Conservation (phyloP, 1,284 basidiomycete genomes). For the Leccinum subspadiceum region DNA sequence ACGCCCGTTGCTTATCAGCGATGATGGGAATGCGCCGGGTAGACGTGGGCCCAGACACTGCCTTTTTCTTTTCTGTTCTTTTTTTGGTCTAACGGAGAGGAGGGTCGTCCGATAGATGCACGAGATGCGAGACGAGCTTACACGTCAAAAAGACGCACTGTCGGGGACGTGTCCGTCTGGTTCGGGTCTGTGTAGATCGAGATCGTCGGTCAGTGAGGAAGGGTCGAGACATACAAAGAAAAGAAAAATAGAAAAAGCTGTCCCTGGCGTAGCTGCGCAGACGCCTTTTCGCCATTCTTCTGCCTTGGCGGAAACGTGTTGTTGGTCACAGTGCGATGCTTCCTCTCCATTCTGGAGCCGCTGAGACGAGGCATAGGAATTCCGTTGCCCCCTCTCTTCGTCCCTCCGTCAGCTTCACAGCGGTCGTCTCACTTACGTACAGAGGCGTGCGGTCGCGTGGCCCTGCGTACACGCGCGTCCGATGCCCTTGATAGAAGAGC, state of each 20-base stretch:
- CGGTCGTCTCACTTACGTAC: background rate
- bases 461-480: constrained; percentile 9
- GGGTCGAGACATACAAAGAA: background rate
- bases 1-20: constrained; percentile 7
- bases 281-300: background rate
- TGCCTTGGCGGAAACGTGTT: constrained; percentile 23
- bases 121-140: background rate
- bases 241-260: constrained; percentile 1
- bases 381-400: background rate
- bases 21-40: background rate
- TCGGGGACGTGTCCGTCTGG: background rate
- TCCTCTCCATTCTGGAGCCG: constrained; percentile 21
- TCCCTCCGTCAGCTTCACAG: constrained; percentile 1
- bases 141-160: background rate
- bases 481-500: constrained; percentile 10
- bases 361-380: constrained; percentile 6
- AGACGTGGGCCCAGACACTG: constrained; percentile 12
- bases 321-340: constrained; percentile 13
- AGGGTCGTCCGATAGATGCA: background rate
- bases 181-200: constrained; percentile 11
- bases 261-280: constrained; percentile 11
- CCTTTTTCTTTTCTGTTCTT: background rate
- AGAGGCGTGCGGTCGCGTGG: constrained; percentile 9
- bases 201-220: constrained; percentile 2
- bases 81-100: background rate